Base-by-base conservation (phyloP, 305 asterid species). In the Rubia peregrina region DNA sequence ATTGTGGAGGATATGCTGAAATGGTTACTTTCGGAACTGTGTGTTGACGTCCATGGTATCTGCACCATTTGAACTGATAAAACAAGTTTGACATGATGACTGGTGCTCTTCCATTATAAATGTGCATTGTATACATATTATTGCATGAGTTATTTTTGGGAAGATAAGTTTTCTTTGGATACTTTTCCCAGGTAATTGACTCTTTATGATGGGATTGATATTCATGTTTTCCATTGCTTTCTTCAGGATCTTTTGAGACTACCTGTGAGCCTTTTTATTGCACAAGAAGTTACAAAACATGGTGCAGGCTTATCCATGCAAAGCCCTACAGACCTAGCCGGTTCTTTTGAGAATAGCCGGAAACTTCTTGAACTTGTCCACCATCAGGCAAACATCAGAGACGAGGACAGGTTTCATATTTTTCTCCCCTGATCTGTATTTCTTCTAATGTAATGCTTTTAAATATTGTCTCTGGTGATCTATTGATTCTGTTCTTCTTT, bases 161-260 rank as follows among this genome's bases (percentile, higher is more conserved):
- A 12, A 10, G 1, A 33, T 12, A 9, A 1, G 36, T 14, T 60
- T 60, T 30, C 55, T 7, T 21, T 36, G 22, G 21, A 30, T n/a
- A 38, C 36, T 33, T 4, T 63, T 17, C 9, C 16, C 44, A 44
- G 49, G 30, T 63, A 14, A 10, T 19, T 65, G 56, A 13, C 16
- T 68, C 36, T 17, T 21, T 13, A 6, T 36, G 64, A 24, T n/a
- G 2, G 42, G 44, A 61, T 12, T 41, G 46, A 24, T 57, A 56
- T 6, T 16, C 5, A 21, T 65, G 0, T 42, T 21, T 61, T 75
- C 16, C 61, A 55, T 59, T 21, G 65, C 69, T 74, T 59, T 73
- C 76, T 48, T 61, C 78, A 94, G 99, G 97, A 87, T 78, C 68
- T 85, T 43, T 88, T 95, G 70, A 94, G 89, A 74, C 95, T 87